A percentile compares a stretch with the other conserved stretches of the same genome.
Conservation (phyloP, 352 stramenopile species). For the Phytophthora pistaciae region DNA sequence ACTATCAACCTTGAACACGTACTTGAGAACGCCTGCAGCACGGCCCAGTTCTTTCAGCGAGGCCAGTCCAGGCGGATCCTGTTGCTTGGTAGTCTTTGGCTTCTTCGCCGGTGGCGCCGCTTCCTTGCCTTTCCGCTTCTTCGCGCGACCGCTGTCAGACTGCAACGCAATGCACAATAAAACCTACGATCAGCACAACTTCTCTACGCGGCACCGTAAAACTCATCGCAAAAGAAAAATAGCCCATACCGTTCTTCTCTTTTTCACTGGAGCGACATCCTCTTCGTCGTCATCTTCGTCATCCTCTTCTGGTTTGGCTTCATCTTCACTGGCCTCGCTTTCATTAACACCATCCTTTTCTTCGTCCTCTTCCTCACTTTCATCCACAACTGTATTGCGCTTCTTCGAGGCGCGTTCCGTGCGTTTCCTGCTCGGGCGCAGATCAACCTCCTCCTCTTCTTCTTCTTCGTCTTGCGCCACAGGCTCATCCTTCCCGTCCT, state of each 20-base stretch:
- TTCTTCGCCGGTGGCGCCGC: slow-evolving; percentile 34
- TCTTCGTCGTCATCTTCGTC: slow-evolving; percentile 32
- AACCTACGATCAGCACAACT: slow-evolving; percentile 1
- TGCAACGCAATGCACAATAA: not conserved
- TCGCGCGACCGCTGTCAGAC: slow-evolving; percentile 11
- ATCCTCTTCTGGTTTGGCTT: slow-evolving; percentile 30
- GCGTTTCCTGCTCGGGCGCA: slow-evolving; percentile 37
- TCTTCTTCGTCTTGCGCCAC: slow-evolving; percentile 28
- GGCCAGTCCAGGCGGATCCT: slow-evolving; percentile 57
- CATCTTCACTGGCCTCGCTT: slow-evolving; percentile 41
- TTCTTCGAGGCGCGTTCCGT: slow-evolving; percentile 27
- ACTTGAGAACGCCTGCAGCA: slow-evolving; percentile 76
- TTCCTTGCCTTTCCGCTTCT: slow-evolving; percentile 31
- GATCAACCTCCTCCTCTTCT: slow-evolving; percentile 36
- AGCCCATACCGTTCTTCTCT: slow-evolving; percentile 33
- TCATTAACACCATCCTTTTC: slow-evolving; percentile 30
- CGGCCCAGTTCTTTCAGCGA: slow-evolving; percentile 78
- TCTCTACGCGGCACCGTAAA: not conserved
- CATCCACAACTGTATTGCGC: slow-evolving; percentile 50
- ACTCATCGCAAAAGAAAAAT: not conserved
- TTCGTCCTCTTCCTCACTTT: slow-evolving; percentile 55
- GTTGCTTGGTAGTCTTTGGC: slow-evolving; percentile 24
- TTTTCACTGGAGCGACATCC: slow-evolving; percentile 28
- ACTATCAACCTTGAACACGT: slow-evolving; percentile 22
- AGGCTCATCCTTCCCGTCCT: slow-evolving; percentile 17